Conservation (phyloP, 305 asterid species). For the Solanum hybrid region DNA sequence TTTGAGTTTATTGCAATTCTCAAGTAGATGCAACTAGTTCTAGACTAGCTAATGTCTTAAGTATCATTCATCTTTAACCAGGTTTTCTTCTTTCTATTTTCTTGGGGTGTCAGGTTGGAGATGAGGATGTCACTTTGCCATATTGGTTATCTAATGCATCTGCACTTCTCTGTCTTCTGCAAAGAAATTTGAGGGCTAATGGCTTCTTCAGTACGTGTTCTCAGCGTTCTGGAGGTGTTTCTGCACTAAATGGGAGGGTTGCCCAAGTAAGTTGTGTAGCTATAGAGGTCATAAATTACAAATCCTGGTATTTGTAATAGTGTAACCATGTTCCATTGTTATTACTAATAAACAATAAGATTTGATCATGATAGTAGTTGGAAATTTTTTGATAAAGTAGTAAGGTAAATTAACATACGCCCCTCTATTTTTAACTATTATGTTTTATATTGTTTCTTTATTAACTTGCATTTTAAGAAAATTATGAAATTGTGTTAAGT, state of each 20-base stretch:
- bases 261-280: constrained; percentile 48
- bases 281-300: background rate
- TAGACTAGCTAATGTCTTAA: background rate
- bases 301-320: background rate
- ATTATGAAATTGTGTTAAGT: background rate
- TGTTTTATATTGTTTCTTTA: background rate
- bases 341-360: background rate
- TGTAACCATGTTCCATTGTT: background rate
- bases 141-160: constrained; percentile 94
- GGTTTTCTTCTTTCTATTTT: background rate
- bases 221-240: constrained; percentile 68
- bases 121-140: constrained; percentile 63
- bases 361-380: background rate
- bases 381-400: background rate
- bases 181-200: constrained; percentile 75
- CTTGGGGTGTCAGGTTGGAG: constrained; percentile 49
- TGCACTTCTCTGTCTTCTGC: constrained; percentile 89
- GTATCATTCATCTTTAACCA: background rate
- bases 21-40: background rate
- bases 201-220: constrained; percentile 68
- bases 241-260: constrained; percentile 62
- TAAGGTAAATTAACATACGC: background rate
- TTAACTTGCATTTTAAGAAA: background rate
- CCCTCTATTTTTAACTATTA: background rate
- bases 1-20: background rate